A percentile compares a stretch with the other conserved stretches of the same genome.
These are phyloP conservation scores for Agrocybe pediades DNA, from an alignment of 768 basidiomycete genomes.

Conservation along the genomic window DNA sequence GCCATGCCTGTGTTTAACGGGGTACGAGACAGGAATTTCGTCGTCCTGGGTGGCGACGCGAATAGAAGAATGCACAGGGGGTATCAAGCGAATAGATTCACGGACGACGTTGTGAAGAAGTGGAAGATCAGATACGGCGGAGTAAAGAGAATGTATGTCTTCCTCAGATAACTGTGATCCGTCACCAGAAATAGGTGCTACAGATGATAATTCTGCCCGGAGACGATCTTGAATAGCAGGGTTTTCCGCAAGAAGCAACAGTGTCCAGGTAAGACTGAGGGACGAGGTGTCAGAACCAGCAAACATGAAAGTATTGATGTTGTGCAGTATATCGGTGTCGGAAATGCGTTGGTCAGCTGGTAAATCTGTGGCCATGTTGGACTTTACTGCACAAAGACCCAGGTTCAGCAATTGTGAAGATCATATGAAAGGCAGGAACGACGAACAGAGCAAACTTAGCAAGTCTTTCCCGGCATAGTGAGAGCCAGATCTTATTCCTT, in stretches of 20 bases:
- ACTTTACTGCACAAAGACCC: slow-evolving; percentile 61
- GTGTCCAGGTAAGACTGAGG: slow-evolving; percentile 81
- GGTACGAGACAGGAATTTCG: slow-evolving; percentile 68
- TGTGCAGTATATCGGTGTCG: slow-evolving; percentile 85
- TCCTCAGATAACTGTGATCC: slow-evolving; percentile 55
- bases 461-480: slow-evolving; percentile 71
- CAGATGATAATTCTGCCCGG: slow-evolving; percentile 61
- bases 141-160: slow-evolving; percentile 63
- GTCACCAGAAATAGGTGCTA: slow-evolving; percentile 40
- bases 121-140: slow-evolving; percentile 59
- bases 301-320: slow-evolving; percentile 89
- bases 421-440: background rate
- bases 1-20: slow-evolving; percentile 55
- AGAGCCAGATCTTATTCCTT: slow-evolving; percentile 54
- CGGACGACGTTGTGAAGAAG: slow-evolving; percentile 76
- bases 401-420: background rate
- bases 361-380: slow-evolving; percentile 75
- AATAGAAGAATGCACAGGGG: slow-evolving; percentile 81
- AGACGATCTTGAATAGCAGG: slow-evolving; percentile 69
- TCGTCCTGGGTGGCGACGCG: slow-evolving; percentile 81
- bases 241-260: slow-evolving; percentile 72
- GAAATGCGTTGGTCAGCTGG: slow-evolving; percentile 73
- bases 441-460: slow-evolving; percentile 74
- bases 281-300: slow-evolving; percentile 89
- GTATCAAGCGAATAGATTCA: slow-evolving; percentile 76